Base-by-base conservation (phyloP, 1,139 yeast genomes). In the Magnusiomyces suaveolens region DNA sequence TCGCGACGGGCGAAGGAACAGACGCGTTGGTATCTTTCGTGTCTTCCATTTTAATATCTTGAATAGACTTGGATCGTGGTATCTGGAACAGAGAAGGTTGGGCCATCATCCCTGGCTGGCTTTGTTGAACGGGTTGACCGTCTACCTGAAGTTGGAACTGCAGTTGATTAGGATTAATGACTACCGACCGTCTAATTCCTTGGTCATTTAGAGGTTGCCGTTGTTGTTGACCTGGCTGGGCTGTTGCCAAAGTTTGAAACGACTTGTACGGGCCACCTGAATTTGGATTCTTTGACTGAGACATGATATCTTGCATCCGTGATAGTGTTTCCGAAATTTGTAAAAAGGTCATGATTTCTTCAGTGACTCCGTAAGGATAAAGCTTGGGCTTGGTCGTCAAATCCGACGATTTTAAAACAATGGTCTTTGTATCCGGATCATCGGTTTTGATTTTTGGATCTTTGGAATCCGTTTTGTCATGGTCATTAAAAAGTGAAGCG, bases 311-410 rank as follows among this genome's bases (percentile, higher is more conserved):
- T 56, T 79, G 77, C 62, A 87, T 74, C 57, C 80, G 80, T 0
- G 87, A 76, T 86, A 87, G 83, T 1, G 84, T 83, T 67, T 86
- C 94, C 49, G 88, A 78, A 2, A 86, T 79, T 66, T 87, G 92
- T 70, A 87, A 68, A 38, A 83, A 74, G 53, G 90, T 72, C 80
- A 85, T 77, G 1, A 87, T 82, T 39, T 76, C 75, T 50, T 78
- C 82, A 52, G 79, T 80, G n/a, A 84, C 69, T 0, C 95, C 95
- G 59, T 78, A 79, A 54, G 78, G 73, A 24, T 43, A 39, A 24
- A 54, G 25, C 25, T 46, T 52, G 16, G 54, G 24, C 20, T 26
- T 23, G 1, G 44, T 46, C 20, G 29, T 21, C 2, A 26, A 23
- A 23, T 32, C 23, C 2, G 18, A n/a, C 4, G 47, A 3, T 18